Evolutionary conservation across 345 rosid genomes (phyloP).

Genomic region (Citrus reticulata): DNA sequence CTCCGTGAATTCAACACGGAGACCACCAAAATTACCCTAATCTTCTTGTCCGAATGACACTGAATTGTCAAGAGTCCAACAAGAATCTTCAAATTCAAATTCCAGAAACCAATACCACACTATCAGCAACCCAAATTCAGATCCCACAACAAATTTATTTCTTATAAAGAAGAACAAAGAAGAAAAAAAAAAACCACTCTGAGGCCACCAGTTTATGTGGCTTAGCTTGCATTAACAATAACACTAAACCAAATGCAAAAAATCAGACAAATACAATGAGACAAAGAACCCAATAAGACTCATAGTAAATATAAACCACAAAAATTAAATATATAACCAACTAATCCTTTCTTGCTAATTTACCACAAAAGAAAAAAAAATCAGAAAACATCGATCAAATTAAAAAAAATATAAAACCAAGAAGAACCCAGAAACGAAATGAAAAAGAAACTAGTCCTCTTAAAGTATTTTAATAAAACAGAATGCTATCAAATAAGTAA

Average conservation of each 20-base stretch:
- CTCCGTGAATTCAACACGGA: slow-evolving; percentile 20
- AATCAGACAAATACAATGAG: slow-evolving; percentile 5
- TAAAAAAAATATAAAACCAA: slow-evolving; percentile 1
- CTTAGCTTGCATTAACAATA: slow-evolving; percentile 6
- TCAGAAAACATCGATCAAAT: slow-evolving; percentile 6
- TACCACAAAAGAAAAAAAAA: not conserved
- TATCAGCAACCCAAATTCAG: slow-evolving; percentile 21
- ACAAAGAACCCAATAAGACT: not conserved
- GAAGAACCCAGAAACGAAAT: slow-evolving; percentile 11
- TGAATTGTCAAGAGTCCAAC: slow-evolving; percentile 9
- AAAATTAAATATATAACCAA: not conserved
- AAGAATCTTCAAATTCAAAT: slow-evolving; percentile 19
- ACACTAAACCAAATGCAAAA: not conserved
- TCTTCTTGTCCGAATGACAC: slow-evolving; percentile 1
- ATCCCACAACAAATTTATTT: slow-evolving; percentile 11
- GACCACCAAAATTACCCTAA: slow-evolving; percentile 9
- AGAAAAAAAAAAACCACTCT: slow-evolving; percentile 4
- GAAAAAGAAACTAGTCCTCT: not conserved
- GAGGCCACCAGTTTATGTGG: not conserved
- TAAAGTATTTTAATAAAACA: not conserved
- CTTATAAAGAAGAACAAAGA: not conserved
- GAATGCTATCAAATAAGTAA: not conserved
- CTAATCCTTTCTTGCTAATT: not conserved
- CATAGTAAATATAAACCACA: slow-evolving; percentile 3
- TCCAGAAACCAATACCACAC: slow-evolving; percentile 24